Evolutionary conservation across 441 rosid genomes (phyloP).

Genomic region (Euphorbia celastroides): DNA sequence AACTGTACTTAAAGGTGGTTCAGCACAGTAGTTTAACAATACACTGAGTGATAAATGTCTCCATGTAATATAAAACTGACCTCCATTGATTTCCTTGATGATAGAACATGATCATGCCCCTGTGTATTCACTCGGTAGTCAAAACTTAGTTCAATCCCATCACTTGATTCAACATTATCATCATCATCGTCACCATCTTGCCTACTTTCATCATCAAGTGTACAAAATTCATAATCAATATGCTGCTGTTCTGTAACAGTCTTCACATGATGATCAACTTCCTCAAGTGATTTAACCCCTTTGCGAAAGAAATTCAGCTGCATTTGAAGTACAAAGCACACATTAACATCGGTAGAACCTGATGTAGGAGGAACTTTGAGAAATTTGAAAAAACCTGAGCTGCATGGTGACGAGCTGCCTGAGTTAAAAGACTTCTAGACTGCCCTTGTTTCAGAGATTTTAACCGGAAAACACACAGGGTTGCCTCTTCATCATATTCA

Average conservation of each 20-base stretch:
- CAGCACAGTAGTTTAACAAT: background rate
- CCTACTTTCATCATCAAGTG: slow-evolving; percentile 54
- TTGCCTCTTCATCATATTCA: slow-evolving; percentile 77
- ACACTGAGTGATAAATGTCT: background rate
- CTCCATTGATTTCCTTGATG: slow-evolving; percentile 51
- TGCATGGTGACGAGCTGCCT: slow-evolving; percentile 92
- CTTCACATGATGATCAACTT: slow-evolving; percentile 67
- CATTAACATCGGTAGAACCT: no score
- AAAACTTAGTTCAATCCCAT: slow-evolving; percentile 84
- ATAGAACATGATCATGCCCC: slow-evolving; percentile 42
- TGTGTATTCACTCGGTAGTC: slow-evolving; percentile 51
- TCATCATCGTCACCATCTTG: slow-evolving; percentile 36
- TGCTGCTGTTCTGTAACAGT: slow-evolving; percentile 64
- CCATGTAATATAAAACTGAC: slow-evolving; percentile 29
- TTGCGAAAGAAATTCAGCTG: slow-evolving; percentile 77
- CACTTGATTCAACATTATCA: slow-evolving; percentile 39
- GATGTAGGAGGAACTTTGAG: no score
- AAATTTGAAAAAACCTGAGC: slow-evolving; percentile 50
- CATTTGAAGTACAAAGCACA: background rate
- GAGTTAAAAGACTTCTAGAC: slow-evolving; percentile 87
- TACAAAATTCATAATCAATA: slow-evolving; percentile 72
- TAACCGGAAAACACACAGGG: slow-evolving; percentile 73
- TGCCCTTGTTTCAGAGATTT: slow-evolving; percentile 94
- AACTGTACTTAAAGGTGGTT: background rate
- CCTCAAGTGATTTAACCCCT: slow-evolving; percentile 80